These are phyloP conservation scores for Collybia sp. DNA, from an alignment of 768 basidiomycete species.

Conservation along the genomic window DNA sequence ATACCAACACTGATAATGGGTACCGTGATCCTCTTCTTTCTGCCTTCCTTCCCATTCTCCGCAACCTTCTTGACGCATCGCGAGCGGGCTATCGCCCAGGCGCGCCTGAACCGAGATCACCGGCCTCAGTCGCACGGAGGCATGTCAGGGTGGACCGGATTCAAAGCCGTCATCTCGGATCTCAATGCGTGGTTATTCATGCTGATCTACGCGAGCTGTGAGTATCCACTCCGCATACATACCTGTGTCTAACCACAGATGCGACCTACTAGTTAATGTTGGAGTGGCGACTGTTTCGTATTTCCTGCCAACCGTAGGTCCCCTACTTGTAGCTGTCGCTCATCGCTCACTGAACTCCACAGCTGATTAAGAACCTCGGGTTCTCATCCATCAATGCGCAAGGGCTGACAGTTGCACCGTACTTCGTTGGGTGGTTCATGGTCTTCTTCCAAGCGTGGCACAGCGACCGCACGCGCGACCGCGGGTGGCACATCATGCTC, in stretches of 20 bases:
- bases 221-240: constrained; percentile 9
- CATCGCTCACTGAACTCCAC: neutral
- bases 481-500: constrained; percentile 53
- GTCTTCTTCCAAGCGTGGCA: constrained; percentile 51
- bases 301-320: constrained; percentile 47
- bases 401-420: constrained; percentile 55
- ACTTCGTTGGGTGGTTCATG: constrained; percentile 53
- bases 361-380: constrained; percentile 53
- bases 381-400: constrained; percentile 54
- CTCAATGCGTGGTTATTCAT: constrained; percentile 49
- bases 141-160: constrained; percentile 54
- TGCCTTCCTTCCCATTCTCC: constrained; percentile 53
- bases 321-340: no score
- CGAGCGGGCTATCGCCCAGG: constrained; percentile 52
- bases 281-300: constrained; percentile 55
- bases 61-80: constrained; percentile 47
- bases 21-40: constrained; percentile 38
- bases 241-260: neutral
- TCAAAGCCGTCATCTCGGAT: constrained; percentile 46
- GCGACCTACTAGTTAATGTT: constrained; percentile 37
- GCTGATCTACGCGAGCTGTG: constrained; percentile 49
- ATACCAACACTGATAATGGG: constrained; percentile 55
- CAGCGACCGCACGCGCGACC: constrained; percentile 47
- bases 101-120: constrained; percentile 50
- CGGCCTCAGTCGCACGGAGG: constrained; percentile 55